Evolutionary conservation across 306 rosid genomes (phyloP), one percentile per base, ranked within the genome.

Genomic region (Morella rubra): DNA sequence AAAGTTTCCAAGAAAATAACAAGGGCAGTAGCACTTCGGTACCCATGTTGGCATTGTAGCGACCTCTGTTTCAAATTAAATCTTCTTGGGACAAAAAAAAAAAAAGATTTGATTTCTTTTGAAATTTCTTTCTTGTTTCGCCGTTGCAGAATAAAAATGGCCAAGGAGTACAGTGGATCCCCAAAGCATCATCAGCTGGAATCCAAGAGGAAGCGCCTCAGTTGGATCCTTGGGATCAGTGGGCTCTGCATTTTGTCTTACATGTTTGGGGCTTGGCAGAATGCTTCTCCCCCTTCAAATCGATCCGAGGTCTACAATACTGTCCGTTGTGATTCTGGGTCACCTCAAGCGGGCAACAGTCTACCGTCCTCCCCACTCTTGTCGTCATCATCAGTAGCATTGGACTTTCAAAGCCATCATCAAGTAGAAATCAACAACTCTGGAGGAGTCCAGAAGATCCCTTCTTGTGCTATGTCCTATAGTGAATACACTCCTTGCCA

Each of bases 401-500:
- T 95, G 79, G 96, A 95, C 72, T 95, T 95, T 46, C 84, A 79
- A 54, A 85, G 91, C 79, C 99, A 92, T n/a, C 99, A 95, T 71
- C 81, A 71, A 11, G 80, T 89, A 54, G 85, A 88, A 13, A 64
- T 89, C 74, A 90, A 78, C 52, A 77, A 61, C 65, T 51, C 96
- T 3, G 73, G 56, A 0, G 89, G 84, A 32, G 71, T 69, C 66
- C 77, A 83, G 37, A 87, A 81, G 32, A 79, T 95, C 19, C 88
- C 93, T 37, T 74, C 93, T 7, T 95, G 99, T 71, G 87, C 77
- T 47, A 79, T 90, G 89, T 50, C 80, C 52, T 81, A 46, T 50
- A 87, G 93, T 47, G 99, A 95, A 59, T 95, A 91, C 78, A 95
- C 99, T 44, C 99, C 99, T 15, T 95, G 99, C 78, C 97, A 95